These are phyloP conservation scores for Colletotrichum spaethianum DNA, from an alignment of 2,329 filamentous ascomycete species.

Conservation along the genomic window DNA sequence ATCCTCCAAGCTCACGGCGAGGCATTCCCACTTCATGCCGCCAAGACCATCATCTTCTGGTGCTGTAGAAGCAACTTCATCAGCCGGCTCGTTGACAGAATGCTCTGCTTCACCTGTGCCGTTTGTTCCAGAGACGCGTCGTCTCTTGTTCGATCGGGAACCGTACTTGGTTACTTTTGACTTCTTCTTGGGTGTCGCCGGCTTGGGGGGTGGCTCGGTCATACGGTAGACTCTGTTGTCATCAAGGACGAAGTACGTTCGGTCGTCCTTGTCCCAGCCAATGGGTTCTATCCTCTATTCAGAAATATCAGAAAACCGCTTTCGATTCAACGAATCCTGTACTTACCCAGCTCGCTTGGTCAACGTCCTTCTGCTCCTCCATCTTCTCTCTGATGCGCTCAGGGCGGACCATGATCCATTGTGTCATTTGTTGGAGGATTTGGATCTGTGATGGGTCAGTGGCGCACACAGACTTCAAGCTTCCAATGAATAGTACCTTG, in stretches of 20 bases:
- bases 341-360: constrained; percentile 87
- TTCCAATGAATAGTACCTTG: constrained; percentile 67
- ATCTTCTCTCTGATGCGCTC: constrained; percentile 90
- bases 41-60: constrained; percentile 76
- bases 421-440: constrained; percentile 89
- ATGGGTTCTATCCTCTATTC: constrained; percentile 81
- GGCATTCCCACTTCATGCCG: constrained; percentile 89
- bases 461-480: not conserved
- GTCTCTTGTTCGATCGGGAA: constrained; percentile 79
- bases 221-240: constrained; percentile 93
- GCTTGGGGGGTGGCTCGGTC: constrained; percentile 79
- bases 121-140: constrained; percentile 67
- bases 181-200: constrained; percentile 73
- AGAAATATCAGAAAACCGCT: not conserved
- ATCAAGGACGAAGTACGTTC: constrained; percentile 90
- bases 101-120: constrained; percentile 54
- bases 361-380: constrained; percentile 83
- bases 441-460: constrained; percentile 64
- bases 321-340: too few relatives aligned
- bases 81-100: constrained; percentile 40
- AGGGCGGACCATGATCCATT: constrained; percentile 90
- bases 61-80: constrained; percentile 46
- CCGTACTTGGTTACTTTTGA: constrained; percentile 75
- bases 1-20: constrained; percentile 86
- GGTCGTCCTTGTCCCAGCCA: constrained; percentile 91